Evolutionary conservation across 257 asterid species (phyloP).

Genomic region (Solanum medicagineum): DNA sequence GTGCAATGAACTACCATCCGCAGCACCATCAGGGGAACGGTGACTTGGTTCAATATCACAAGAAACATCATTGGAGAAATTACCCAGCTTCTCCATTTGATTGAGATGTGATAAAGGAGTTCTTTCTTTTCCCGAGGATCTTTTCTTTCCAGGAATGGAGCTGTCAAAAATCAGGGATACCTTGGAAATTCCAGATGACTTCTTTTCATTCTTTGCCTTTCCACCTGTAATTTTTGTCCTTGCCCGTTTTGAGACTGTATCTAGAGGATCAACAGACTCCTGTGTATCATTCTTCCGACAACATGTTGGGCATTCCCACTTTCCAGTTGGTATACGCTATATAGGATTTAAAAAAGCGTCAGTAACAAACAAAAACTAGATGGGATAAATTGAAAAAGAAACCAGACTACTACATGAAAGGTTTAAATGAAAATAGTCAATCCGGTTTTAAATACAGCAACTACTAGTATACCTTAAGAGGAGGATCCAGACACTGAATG

Average conservation of each 20-base stretch:
- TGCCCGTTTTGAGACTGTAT: constrained; percentile 44
- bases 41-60: constrained; percentile 12
- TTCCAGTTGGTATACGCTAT: constrained; percentile 58
- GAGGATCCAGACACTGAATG: constrained; percentile 71
- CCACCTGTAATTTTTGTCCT: constrained; percentile 44
- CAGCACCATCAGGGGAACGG: constrained; percentile 29
- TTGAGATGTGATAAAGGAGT: constrained; percentile 15
- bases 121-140: constrained; percentile 30
- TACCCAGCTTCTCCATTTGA: constrained; percentile 25
- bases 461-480: constrained; percentile 50
- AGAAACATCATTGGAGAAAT: constrained; percentile 20
- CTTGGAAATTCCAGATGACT: constrained; percentile 28
- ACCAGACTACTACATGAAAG: background rate
- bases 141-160: constrained; percentile 30
- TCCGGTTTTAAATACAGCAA: background rate
- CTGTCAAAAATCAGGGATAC: constrained; percentile 14
- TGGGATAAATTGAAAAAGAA: constrained; percentile 4
- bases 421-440: background rate
- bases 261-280: constrained; percentile 29
- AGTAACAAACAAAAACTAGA: background rate
- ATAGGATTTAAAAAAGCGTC: background rate
- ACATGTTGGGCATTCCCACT: constrained; percentile 73
- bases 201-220: constrained; percentile 36
- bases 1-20: constrained; percentile 26
- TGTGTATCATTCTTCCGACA: constrained; percentile 17